Evolutionary conservation across 768 basidiomycete species (phyloP).

Genomic region (Boletus edulis): DNA sequence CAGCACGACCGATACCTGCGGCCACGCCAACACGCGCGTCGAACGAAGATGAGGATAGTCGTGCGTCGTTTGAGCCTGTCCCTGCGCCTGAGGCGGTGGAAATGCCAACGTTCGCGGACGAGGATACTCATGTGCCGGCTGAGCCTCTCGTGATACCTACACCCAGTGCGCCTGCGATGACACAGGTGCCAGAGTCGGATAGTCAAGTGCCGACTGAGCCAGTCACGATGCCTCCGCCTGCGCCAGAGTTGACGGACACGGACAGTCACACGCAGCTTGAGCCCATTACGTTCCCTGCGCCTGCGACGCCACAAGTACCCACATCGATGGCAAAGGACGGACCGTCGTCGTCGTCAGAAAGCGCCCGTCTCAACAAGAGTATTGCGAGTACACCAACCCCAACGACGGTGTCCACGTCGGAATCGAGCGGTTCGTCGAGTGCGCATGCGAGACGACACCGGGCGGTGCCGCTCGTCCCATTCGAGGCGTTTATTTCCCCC

Average conservation of each 20-base stretch:
- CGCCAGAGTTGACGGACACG: too few relatives aligned
- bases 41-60: background rate
- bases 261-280: background rate
- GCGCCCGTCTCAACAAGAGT: background rate
- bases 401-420: background rate
- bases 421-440: background rate
- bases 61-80: too few relatives aligned
- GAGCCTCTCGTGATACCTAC: too few relatives aligned
- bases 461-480: background rate
- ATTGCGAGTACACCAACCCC: background rate
- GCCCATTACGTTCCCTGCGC: background rate
- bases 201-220: background rate
- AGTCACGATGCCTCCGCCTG: background rate
- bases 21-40: too few relatives aligned
- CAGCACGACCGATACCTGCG: background rate
- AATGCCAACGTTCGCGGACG: too few relatives aligned
- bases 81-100: too few relatives aligned
- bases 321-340: background rate
- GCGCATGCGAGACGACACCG: background rate
- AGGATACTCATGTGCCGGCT: too few relatives aligned
- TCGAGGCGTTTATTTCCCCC: constrained; percentile 25
- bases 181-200: too few relatives aligned
- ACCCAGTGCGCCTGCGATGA: too few relatives aligned
- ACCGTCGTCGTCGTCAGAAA: background rate
- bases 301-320: background rate